These are phyloP conservation scores for Zygoascus bituminiphila DNA, from an alignment of 805 yeast genomes.

Conservation along the genomic window DNA sequence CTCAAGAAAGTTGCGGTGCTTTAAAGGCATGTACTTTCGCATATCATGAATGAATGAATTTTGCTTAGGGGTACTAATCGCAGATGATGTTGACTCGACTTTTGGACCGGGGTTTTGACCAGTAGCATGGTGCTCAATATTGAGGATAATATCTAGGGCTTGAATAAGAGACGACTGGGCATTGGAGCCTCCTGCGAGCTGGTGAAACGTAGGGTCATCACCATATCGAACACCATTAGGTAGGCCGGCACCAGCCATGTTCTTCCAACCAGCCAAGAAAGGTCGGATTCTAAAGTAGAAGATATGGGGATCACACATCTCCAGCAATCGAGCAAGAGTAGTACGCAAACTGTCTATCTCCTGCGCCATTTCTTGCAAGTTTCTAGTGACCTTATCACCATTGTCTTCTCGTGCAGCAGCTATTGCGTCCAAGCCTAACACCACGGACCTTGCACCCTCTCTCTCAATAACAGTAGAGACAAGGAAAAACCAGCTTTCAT, in stretches of 20 bases:
- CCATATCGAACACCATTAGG: slow-evolving; percentile 76
- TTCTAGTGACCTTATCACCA: slow-evolving; percentile 32
- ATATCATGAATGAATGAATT: slow-evolving; percentile 67
- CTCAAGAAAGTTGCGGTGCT: slow-evolving; percentile 66
- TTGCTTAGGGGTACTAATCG: slow-evolving; percentile 21
- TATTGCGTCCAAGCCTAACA: slow-evolving; percentile 60
- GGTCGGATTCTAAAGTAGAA: slow-evolving; percentile 85
- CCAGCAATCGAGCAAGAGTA: slow-evolving; percentile 74
- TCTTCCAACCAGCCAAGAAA: slow-evolving; percentile 88
- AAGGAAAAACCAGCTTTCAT: slow-evolving; percentile 89
- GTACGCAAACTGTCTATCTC: slow-evolving; percentile 65
- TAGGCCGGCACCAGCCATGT: slow-evolving; percentile 81
- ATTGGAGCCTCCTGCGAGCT: slow-evolving; percentile 83
- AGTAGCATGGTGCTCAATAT: slow-evolving; percentile 70
- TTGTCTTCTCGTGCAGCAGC: slow-evolving; percentile 44
- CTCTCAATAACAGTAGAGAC: slow-evolving; percentile 82
- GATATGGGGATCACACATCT: slow-evolving; percentile 89
- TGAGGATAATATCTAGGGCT: slow-evolving; percentile 67
- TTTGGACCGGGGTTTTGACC: slow-evolving; percentile 37
- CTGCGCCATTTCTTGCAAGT: slow-evolving; percentile 62
- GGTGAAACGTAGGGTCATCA: slow-evolving; percentile 44
- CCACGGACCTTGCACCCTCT: slow-evolving; percentile 65
- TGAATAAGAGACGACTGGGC: slow-evolving; percentile 90
- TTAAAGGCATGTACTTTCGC: slow-evolving; percentile 85
- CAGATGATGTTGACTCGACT: slow-evolving; percentile 8